A percentile compares a stretch with the other conserved stretches of the same genome.
phyloP scores from a whole-genome alignment of 2,329 filamentous ascomycete species.

The Grosmannia clavigera region DNA sequence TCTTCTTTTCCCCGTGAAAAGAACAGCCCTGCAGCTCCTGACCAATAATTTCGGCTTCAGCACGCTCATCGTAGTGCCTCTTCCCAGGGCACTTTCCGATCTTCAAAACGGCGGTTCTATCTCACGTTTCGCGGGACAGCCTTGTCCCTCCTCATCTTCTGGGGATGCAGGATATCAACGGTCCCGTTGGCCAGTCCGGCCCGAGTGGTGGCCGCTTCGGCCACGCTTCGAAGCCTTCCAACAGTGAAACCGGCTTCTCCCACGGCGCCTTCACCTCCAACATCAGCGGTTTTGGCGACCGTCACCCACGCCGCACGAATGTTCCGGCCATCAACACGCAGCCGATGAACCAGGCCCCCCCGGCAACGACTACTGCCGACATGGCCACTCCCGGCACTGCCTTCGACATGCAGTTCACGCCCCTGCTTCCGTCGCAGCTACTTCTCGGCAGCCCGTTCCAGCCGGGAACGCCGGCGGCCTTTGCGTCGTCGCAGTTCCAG shows the following conservation, averaged over 20 bases:
- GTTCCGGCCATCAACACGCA: conserved; percentile 90
- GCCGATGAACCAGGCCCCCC: conserved; percentile 35
- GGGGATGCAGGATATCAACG: conserved; percentile 82
- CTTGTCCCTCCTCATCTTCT: conserved; percentile 78
- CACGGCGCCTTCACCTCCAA: conserved; percentile 87
- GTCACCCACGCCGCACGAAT: conserved; percentile 72
- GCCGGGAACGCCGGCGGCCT: conserved; percentile 80
- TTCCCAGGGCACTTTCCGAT: conserved; percentile 41
- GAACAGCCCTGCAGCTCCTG: not conserved
- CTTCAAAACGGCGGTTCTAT: conserved; percentile 72
- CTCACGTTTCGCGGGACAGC: conserved; percentile 67
- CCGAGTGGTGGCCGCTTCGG: conserved; percentile 52
- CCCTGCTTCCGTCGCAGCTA: conserved; percentile 84
- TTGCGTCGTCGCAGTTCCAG: conserved; percentile 85
- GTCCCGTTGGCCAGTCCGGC: conserved; percentile 41
- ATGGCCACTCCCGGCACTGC: conserved; percentile 78
- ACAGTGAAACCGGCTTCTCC: conserved; percentile 79
- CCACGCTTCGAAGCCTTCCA: conserved; percentile 68
- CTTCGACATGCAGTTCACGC: conserved; percentile 98
- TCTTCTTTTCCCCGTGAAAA: not conserved
- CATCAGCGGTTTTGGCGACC: conserved; percentile 71
- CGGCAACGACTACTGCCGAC: conserved; percentile 39
- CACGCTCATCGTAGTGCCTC: conserved; percentile 32
- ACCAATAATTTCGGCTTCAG: conserved; percentile 16
- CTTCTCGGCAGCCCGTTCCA: conserved; percentile 95